Evolutionary conservation across 139 green algal genomes (phyloP), one percentile per base, ranked within the genome.

Genomic region (Parachlorella kessleri): DNA sequence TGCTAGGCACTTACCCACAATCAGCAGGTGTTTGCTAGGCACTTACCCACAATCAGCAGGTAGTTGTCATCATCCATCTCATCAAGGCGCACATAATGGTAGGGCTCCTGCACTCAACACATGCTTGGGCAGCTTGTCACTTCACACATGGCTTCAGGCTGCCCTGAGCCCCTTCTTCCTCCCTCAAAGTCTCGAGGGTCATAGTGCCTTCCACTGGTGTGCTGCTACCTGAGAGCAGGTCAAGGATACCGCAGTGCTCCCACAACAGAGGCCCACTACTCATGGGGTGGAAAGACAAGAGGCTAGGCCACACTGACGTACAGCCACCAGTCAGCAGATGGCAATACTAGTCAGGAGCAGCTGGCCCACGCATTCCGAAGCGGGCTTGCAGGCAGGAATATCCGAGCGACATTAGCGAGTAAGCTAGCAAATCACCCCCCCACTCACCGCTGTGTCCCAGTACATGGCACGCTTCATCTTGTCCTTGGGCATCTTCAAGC

Each of bases 1-100:
- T 23, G 24, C 2, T 10, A 2, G 5, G 4, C 36, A 55, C 72
- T 69, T 78, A 77, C 89, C 89, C 23, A 88, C 81, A 6, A 94
- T 80, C 23, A 94, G 42, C n/a, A 93, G 76, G 32, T 91, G 77
- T 36, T 6, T 23, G 24, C 2, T 10, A 2, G 5, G 4, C 36
- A 55, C 72, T 69, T 78, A 77, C 89, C 89, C 23, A 88, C 81
- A 6, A 94, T 80, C 23, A 94, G 42, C n/a, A 93, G 76, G 32
- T 91, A 81, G 40, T 94, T 79, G 26, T 88, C 55, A 2, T 81
- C 70, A n/a, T 89, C 76, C 48, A 79, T 76, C 10, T 87, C 73
- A 32, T 89, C 84, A 48, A 87, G 54, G 33, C 90, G 80, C 0
- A 92, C 67, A 70, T 94, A 94, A 55, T 94, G 90, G 82, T 93